Evolutionary conservation across 345 rosid genomes (phyloP), one percentile per base, ranked within the genome.

Genomic region (Arabidopsis suecica): DNA sequence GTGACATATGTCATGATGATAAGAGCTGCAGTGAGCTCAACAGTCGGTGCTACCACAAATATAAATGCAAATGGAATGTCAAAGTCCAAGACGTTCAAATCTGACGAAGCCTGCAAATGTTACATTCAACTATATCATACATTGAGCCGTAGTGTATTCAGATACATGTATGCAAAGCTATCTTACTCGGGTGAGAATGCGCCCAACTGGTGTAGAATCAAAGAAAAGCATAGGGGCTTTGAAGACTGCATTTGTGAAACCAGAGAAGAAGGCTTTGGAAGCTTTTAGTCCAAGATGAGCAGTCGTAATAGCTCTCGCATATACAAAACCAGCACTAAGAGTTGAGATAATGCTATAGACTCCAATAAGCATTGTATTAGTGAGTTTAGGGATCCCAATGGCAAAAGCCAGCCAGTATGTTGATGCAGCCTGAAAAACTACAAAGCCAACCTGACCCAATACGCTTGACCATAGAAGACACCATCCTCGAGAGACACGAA

Each of bases 191-290:
- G 97, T 88, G 62, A 84, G 79, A 72, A 89, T 87, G 74, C 96
- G 81, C 6, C 96, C 91, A 32, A 88, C 87, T 0, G 93, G 97
- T 59, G 96, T 89, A 57, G 91, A 89, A 72, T 88, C 90, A 1
- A 89, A 89, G 83, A 91, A 91, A 38, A 85, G 84, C 97, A 89
- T 88, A 0, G 95, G 91, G 72, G 95, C 89, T 79, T 79, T 84
- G 48, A 89, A 86, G 1, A 92, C 66, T 25, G 96, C 84, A 65
- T 84, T 78, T 22, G 61, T 86, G 81, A 92, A 78, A 60, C 88
- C 86, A 22, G 88, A 85, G 80, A 88, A 88, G 85, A 88, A 88
- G 20, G 91, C 84, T 59, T 74, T 85, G 4, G 92, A 92, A 73
- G 92, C 88, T 82, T 78, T 86, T 36, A 89, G 68, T 48, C 97